Evolutionary conservation across 257 asterid species (phyloP), one percentile per base, ranked within the genome.

Genomic region (Solanum neorickii): DNA sequence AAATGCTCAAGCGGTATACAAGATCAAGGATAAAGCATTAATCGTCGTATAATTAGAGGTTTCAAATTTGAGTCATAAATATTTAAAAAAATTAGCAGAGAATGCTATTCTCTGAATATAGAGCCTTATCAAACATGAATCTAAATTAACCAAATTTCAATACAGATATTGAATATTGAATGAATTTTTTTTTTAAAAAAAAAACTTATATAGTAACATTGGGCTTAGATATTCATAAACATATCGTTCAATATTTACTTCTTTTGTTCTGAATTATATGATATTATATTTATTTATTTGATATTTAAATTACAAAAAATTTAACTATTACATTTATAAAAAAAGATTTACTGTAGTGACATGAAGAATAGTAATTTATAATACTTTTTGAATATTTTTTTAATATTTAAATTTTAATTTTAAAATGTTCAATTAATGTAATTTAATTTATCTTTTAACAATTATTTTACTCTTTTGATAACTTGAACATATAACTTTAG

Each of bases 11-110:
- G 21, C 60, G 9, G 23, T 52, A 52, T 5, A 2, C 37, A 66
- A 12, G 37, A 25, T 37, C 35, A 66, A 66, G 8, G 13, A 18
- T 12, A 66, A 66, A 66, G 7, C 2, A 27, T 66, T 25, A 66
- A 66, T 9, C 37, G 12, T 25, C 9, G 15, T 49, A 25, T 65
- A 47, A 47, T 47, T 0, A 47, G 8, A 47, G 59, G 0, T 47
- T 47, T 47, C 0, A 0, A 2, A 3, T 47, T 47, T 14, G 1
- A 47, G 8, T 5, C 1, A 33, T 33, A 33, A 33, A 33, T 33
- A 0, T 33, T 33, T 33, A 33, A 33, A 33, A 33, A 31, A 29
- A 29, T 29, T 29, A 29, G 31, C 2, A 29, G 33, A 31, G 2
- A 31, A 31, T 31, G 33, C 3, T 31, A 31, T 31, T 31, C 7